A percentile compares a stretch with the other conserved stretches of the same genome.
Evolutionary conservation across 2,329 filamentous ascomycete genomes (phyloP).

Genomic region (Talaromyces sp.): DNA sequence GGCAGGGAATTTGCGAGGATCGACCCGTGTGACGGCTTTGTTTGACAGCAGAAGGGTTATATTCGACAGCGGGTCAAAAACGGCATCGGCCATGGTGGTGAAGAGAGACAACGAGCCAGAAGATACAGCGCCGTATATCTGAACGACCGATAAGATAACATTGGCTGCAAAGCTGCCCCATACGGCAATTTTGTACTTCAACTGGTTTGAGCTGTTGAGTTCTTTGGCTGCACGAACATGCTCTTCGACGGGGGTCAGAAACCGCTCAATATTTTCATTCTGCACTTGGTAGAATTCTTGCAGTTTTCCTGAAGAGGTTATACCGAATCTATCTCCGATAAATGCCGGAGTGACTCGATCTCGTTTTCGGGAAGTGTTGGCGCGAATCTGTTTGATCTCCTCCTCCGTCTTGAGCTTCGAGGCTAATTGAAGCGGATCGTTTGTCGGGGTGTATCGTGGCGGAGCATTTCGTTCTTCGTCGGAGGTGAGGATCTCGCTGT

Average conservation of each 20-base stretch:
- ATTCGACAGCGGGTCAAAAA: constrained; percentile 90
- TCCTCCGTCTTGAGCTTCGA: constrained; percentile 69
- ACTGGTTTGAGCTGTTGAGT: constrained; percentile 71
- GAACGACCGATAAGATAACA: constrained; percentile 68
- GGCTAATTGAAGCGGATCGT: constrained; percentile 77
- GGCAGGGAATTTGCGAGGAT: constrained; percentile 78
- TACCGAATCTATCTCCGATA: constrained; percentile 21
- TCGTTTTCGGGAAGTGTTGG: constrained; percentile 75
- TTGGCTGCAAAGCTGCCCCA: constrained; percentile 72
- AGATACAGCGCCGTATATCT: constrained; percentile 81
- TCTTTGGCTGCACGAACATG: constrained; percentile 77
- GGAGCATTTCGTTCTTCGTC: constrained; percentile 45
- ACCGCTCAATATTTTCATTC: constrained; percentile 86
- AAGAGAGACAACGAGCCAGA: constrained; percentile 92
- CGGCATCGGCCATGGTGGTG: constrained; percentile 92
- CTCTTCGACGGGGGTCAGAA: constrained; percentile 89
- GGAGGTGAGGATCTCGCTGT: constrained; percentile 21
- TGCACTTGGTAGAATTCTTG: constrained; percentile 82
- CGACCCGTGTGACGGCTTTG: constrained; percentile 81
- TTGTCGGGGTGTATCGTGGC: constrained; percentile 57
- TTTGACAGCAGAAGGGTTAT: constrained; percentile 80
- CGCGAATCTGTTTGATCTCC: constrained; percentile 71
- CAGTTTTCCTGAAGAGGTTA: constrained; percentile 47
- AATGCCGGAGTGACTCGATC: constrained; percentile 41
- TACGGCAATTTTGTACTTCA: constrained; percentile 59